Evolutionary conservation across 352 stramenopile genomes (phyloP), one percentile per base, ranked within the genome.

Genomic region (Phytopythium chamaehyphon): DNA sequence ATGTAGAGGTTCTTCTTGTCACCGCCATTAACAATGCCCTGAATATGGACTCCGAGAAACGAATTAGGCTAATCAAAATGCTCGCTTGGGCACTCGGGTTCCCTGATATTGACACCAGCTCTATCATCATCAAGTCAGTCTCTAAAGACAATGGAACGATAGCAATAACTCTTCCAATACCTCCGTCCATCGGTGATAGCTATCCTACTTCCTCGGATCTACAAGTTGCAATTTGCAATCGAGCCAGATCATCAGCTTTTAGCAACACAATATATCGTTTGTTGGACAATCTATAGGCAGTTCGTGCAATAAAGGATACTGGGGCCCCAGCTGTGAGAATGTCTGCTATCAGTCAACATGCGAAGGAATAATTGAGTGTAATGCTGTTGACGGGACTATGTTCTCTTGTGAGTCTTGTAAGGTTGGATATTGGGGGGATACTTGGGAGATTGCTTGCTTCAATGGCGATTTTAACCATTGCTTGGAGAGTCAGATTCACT

Each of bases 51-150:
- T 18, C 11, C 2, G 4, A 11, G 3, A 48, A 19, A 14, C 42
- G 42, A 6, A 7, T 15, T 0, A 48, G 14, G 15, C 15, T 48
- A 3, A 21, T 48, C 42, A 48, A 48, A 22, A 37, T 48, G 6
- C 21, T 48, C 6, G 42, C 42, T 3, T 48, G 42, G 42, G 42
- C 42, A 16, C 42, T 48, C 14, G 42, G 42, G 23, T 48, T 48
- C 42, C 42, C 42, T 6, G 42, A 48, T 6, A 48, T 48, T n/a
- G 42, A 48, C 4, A 15, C 22, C 23, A 37, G 15, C 23, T 48
- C 42, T 22, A 33, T 48, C 7, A n/a, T 7, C 2, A 48, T 48
- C 6, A 22, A 11, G 6, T 23, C 23, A 3, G 6, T 48, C 8
- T 37, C 23, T 28, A 2, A 10, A 7, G 7, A 48, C 12, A 10